These are phyloP conservation scores for Hemerocallis citrina DNA, from an alignment of 106 monocot species.

Conservation along the genomic window DNA sequence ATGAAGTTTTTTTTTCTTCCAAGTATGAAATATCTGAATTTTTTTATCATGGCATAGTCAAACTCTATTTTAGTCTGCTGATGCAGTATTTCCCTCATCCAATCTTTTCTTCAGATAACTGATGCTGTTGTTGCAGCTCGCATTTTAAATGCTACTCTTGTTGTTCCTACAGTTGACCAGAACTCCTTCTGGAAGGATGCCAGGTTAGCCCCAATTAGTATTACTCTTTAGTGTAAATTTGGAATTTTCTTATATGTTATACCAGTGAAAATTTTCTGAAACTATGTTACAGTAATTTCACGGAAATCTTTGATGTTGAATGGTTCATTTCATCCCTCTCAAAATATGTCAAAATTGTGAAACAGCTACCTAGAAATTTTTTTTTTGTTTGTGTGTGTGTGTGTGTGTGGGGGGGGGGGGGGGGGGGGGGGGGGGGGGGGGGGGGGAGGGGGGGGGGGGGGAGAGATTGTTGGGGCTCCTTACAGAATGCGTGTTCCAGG, in stretches of 20 bases:
- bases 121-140: constrained; percentile 12
- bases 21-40: no score
- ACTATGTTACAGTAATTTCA: constrained; percentile 43
- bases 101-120: neutral
- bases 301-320: constrained; percentile 75
- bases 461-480: constrained; percentile 34
- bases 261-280: no score
- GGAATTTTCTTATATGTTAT: no score
- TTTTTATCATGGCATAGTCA: no score
- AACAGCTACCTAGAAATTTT: constrained; percentile 55
- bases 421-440: no score
- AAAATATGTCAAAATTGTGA: constrained; percentile 72
- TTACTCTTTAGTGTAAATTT: neutral
- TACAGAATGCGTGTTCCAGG: constrained; percentile 75
- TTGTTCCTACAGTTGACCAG: constrained; percentile 10
- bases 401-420: no score
- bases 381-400: no score
- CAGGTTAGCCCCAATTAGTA: constrained; percentile 3
- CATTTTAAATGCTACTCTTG: constrained; percentile 9
- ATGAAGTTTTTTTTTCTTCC: no score
- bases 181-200: constrained; percentile 9
- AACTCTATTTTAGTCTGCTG: neutral
- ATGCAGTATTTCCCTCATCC: neutral
- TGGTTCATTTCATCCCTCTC: constrained; percentile 69
- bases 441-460: no score